Evolutionary conservation across 2,329 filamentous ascomycete genomes (phyloP).

Genomic region (Boeremia lycopersici): DNA sequence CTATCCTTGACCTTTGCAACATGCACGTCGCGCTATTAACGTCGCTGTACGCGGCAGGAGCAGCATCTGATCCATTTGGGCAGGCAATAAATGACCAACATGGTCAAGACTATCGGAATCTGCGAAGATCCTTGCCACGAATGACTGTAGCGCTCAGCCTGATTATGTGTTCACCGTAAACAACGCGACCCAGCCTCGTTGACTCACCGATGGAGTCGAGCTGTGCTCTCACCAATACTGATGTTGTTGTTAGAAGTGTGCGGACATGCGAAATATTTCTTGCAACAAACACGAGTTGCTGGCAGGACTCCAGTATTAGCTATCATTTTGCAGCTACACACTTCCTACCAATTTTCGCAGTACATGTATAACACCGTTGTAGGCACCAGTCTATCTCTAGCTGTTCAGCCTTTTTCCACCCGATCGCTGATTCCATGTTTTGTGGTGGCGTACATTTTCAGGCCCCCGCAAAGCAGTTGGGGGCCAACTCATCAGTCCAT

Average conservation of each 20-base stretch:
- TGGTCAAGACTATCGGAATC: neutral
- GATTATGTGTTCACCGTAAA: neutral
- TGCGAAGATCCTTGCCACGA: neutral
- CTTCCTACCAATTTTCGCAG: no score
- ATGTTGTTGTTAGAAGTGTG: no score
- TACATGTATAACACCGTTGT: neutral
- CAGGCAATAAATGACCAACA: neutral
- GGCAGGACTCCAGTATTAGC: no score
- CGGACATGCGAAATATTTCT: no score
- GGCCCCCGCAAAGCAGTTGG: neutral
- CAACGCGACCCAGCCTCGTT: neutral
- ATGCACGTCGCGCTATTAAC: neutral
- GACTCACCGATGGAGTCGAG: neutral
- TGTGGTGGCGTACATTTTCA: neutral
- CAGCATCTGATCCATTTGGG: neutral
- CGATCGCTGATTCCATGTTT: neutral
- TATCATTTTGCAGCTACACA: no score
- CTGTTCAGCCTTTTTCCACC: neutral
- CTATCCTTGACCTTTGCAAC: no score
- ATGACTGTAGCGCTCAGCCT: neutral
- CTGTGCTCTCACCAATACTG: neutral
- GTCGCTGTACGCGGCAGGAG: neutral
- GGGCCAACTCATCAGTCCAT: neutral
- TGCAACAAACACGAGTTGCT: no score
- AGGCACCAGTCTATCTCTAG: no score